Base-by-base conservation (phyloP, 2,329 filamentous ascomycete species). In the Graphilbum fragrans region DNA sequence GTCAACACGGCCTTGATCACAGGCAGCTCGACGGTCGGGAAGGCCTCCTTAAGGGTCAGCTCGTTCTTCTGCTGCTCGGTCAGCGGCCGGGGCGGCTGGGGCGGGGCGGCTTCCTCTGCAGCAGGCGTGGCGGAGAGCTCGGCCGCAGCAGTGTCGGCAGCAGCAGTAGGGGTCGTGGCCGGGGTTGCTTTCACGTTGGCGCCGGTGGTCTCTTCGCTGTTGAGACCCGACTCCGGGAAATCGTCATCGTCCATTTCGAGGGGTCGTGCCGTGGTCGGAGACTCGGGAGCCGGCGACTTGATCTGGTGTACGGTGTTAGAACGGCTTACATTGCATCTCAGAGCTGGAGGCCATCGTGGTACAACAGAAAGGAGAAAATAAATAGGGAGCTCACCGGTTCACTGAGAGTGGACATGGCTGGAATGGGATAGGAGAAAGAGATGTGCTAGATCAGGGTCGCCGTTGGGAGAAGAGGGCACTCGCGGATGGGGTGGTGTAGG, bases 21-120 rank as follows among this genome's bases (percentile, higher is more conserved):
- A 35, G 77, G 60, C 8, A 65, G 58, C 41, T 98, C 92, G 46
- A 95, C 84, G 42, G 67, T 73, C 0, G 92, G 92, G 54, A 98
- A 98, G 0, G 92, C 92, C 60, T 98, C 92, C 59, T 86, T 90
- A 42, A 98, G 69, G 4, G 87, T 95, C 53, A 77, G 75, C 61
- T 90, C 82, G 37, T 86, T 87, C 65, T 94, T 83, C 60, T 94
- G 81, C 46, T 81, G 74, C 48, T 92, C 82, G 49, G 77, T 85
- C 54, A 86, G 55, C 37, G 90, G 90, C 45, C 88, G 78, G 27
- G 87, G 87, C 25, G 88, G 88, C 65, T 95, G 93, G 33, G 82
- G 72, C 12, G 87, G 87, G 20, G 80, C 62, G 18, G 53, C 54
- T 37, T 67, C 60, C 19, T 60, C 58, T 25, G 57, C 49, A 5